phyloP scores from a whole-genome alignment of 495 filamentous ascomycete species.

The Penicillium steckii region DNA sequence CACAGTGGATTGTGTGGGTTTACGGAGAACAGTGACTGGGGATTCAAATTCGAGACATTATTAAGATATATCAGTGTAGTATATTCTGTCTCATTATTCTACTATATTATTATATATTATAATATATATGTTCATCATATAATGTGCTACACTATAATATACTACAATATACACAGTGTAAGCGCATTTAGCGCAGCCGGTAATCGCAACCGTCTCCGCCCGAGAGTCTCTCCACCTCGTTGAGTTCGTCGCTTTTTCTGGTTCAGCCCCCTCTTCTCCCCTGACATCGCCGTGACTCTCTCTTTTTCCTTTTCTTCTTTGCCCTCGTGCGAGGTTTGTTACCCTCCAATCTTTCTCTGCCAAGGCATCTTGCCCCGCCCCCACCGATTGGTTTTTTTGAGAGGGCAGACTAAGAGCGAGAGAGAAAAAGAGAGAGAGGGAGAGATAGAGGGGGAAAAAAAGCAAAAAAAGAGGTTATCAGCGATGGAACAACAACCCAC shows the following conservation, averaged over 20 bases:
- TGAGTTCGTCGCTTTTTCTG: constrained; percentile 3
- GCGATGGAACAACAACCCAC: constrained; percentile 42
- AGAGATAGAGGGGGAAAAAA: neutral
- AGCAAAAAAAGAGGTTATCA: neutral
- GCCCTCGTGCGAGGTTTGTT: neutral
- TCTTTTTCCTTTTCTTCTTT: neutral
- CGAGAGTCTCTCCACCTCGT: neutral
- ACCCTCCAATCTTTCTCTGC: neutral
- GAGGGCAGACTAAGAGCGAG: too few relatives aligned
- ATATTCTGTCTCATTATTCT: too few relatives aligned
- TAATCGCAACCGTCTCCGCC: constrained; percentile 12
- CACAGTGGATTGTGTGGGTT: neutral
- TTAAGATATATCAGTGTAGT: too few relatives aligned
- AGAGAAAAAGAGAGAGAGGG: neutral
- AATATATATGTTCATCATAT: too few relatives aligned
- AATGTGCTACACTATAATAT: too few relatives aligned
- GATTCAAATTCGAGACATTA: neutral
- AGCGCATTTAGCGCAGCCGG: constrained; percentile 17
- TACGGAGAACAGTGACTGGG: neutral
- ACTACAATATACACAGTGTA: neutral
- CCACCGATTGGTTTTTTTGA: constrained; percentile 2
- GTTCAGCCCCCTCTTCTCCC: neutral
- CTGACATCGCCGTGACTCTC: neutral
- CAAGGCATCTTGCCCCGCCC: neutral
- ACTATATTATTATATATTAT: too few relatives aligned